Evolutionary conservation across 495 filamentous ascomycete species (phyloP), one percentile per base, ranked within the genome.

Genomic region (Hypoxylon intermedium): DNA sequence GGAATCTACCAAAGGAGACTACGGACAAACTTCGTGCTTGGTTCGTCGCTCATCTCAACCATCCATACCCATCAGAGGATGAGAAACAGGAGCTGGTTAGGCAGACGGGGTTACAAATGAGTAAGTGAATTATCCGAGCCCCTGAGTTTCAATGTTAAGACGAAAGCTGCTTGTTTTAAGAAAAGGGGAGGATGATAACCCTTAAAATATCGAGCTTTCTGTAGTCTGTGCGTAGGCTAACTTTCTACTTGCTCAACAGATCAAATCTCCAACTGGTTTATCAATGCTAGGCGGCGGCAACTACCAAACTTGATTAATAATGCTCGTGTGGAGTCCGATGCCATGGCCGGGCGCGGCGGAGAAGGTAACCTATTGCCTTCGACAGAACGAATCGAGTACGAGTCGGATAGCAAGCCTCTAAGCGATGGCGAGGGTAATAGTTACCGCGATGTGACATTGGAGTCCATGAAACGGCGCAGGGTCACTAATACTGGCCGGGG

Each of bases 241-340:
- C 64, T 7, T n/a, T 19, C 21, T n/a, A n/a, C n/a, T n/a, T n/a
- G n/a, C 43, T 15, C 31, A 37, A 36, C 60, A 75, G 77, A 78
- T 63, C 73, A 96, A 83, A 90, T 96, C 48, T 92, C 89, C 58
- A 97, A 97, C 68, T 97, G 92, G 92, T 97, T 96, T 72, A 97
- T 97, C 72, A 97, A 96, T 65, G 91, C 91, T 7, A 82, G 92
- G 47, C 81, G 92, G 40, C 85, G 92, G 36, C 87, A 91, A 58
- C 73, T 93, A n/a, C 90, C 90, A 13, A 75, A 74, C 16, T 75
- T 91, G 52, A 79, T 85, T 20, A 86, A 83, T 31, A 74, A 77
- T 56, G 78, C 77, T 0, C 67, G 70, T n/a, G 75, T 73, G 16
- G 76, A 79, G 63, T 66, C 69, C 4, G 73, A 72, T 12, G 72